A percentile compares a stretch with the other conserved stretches of the same genome.
Evolutionary conservation across 2,329 filamentous ascomycete genomes (phyloP).

Genomic region (Sporothrix phasma): DNA sequence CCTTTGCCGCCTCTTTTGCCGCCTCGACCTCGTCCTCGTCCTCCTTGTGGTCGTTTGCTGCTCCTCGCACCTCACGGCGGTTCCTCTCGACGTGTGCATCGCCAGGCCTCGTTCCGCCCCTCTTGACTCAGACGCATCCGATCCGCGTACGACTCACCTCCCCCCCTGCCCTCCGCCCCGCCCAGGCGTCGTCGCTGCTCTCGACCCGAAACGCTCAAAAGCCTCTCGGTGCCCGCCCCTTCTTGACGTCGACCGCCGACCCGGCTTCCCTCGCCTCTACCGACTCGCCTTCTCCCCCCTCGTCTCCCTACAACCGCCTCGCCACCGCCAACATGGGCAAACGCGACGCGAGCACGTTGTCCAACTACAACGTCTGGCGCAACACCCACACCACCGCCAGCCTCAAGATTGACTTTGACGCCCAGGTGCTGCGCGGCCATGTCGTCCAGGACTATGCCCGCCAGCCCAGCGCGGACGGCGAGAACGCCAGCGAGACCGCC

Average conservation of each 20-base stretch:
- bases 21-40: no score
- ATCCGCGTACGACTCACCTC: not conserved
- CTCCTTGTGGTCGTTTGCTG: not conserved
- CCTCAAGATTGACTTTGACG: conserved; percentile 74
- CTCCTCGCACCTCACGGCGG: not conserved
- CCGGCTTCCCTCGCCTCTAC: not conserved
- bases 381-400: conserved; percentile 76
- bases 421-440: conserved; percentile 65
- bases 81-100: not conserved
- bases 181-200: not conserved
- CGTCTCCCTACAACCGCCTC: conserved; percentile 7
- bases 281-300: not conserved
- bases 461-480: conserved; percentile 40
- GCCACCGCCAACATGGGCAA: conserved; percentile 13
- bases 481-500: conserved; percentile 23
- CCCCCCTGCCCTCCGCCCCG: not conserved
- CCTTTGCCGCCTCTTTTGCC: conserved; percentile 6
- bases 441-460: conserved; percentile 70
- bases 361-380: conserved; percentile 82
- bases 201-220: not conserved
- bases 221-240: not conserved
- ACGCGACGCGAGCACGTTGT: conserved; percentile 80
- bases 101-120: not conserved
- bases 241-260: not conserved
- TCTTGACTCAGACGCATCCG: not conserved